Conservation (phyloP, 164 flowering plant species). For the Stephania yunnanensis region DNA sequence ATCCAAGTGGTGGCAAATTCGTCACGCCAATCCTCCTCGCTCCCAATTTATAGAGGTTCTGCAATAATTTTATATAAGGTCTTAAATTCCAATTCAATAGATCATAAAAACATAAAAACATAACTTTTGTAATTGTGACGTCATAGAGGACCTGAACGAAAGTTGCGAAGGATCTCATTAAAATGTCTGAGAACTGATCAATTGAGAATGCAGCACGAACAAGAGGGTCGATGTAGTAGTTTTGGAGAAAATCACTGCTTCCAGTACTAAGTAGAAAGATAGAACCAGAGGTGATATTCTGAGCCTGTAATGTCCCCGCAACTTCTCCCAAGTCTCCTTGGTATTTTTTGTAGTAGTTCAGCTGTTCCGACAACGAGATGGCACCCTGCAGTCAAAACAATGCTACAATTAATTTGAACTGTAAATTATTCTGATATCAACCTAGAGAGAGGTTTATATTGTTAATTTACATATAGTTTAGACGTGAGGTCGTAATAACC, state of each 20-base stretch:
- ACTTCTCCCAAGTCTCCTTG: conserved; percentile 41
- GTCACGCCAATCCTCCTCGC: conserved; percentile 84
- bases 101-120: no score
- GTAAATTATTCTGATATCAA: no score
- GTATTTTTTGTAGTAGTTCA: conserved; percentile 63
- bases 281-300: conserved; percentile 45
- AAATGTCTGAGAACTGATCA: conserved; percentile 59
- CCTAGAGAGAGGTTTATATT: background rate
- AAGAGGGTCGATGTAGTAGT: conserved; percentile 42
- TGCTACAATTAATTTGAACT: no score
- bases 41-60: conserved; percentile 65
- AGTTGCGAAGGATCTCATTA: conserved; percentile 47
- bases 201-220: conserved; percentile 40
- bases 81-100: no score
- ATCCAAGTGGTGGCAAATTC: conserved; percentile 72
- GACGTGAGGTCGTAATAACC: conserved; percentile 74
- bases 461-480: conserved; percentile 42
- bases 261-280: conserved; percentile 80
- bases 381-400: conserved; percentile 37
- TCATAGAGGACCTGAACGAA: conserved; percentile 59
- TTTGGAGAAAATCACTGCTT: conserved; percentile 73
- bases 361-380: conserved; percentile 58
- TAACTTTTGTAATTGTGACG: no score
- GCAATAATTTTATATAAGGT: conserved; percentile 10
- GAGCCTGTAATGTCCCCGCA: conserved; percentile 53